Conservation (phyloP, 192 early-diverging fungal species). For the Globomyces pollinis-pini region DNA sequence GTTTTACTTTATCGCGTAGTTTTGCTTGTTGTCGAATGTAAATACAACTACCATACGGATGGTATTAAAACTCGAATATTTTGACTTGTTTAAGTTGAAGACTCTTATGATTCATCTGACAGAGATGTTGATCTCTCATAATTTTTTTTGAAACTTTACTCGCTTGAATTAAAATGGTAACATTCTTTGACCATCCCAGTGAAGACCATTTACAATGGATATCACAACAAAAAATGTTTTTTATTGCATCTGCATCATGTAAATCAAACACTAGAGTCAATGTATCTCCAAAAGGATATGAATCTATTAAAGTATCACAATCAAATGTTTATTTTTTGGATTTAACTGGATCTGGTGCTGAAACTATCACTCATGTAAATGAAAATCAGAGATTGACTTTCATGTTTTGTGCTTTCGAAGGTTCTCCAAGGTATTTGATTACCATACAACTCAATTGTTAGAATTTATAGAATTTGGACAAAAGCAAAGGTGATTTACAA, state of each 20-base stretch:
- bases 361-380: conserved; percentile 56
- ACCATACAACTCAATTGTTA: too few species aligned
- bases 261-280: conserved; percentile 3
- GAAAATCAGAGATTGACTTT: conserved; percentile 59
- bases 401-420: conserved; percentile 62
- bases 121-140: too few species aligned
- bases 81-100: too few species aligned
- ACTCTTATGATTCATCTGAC: too few species aligned
- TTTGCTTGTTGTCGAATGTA: too few species aligned
- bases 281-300: conserved; percentile 22
- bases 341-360: conserved; percentile 32
- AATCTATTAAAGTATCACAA: conserved; percentile 5
- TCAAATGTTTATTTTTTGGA: conserved; percentile 15
- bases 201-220: conserved; percentile 14
- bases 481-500: conserved; percentile 39
- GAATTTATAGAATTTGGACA: conserved; percentile 56
- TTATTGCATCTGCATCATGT: conserved; percentile 14
- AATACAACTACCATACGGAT: too few species aligned
- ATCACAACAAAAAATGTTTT: conserved; percentile 16
- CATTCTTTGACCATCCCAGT: too few species aligned
- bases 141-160: too few species aligned
- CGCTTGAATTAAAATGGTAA: too few species aligned
- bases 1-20: too few species aligned
- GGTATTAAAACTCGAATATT: too few species aligned
- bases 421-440: too few species aligned